Evolutionary conservation across 2,329 filamentous ascomycete species (phyloP), one percentile per base, ranked within the genome.

Genomic region (Microascus cirrosus): DNA sequence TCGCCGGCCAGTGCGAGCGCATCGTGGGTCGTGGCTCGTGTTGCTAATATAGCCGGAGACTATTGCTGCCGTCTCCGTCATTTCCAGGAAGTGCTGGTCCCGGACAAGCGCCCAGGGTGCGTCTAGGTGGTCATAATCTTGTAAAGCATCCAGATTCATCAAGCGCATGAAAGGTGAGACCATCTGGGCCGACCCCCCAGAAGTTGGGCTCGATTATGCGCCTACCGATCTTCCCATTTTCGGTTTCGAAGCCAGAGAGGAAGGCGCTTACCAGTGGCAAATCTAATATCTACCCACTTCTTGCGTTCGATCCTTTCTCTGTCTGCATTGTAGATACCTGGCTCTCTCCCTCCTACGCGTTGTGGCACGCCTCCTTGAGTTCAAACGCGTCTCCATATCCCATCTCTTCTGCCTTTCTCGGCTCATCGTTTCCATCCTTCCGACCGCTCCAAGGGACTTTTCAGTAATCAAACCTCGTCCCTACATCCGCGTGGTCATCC

Each of bases 41-140:
- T 57, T 59, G 54, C 58, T 57, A 61, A 54, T 53, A 60, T 55
- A 59, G 58, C 51, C 32, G 57, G 42, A 62, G 22, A 55, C 58
- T 55, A 57, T 54, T 60, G 32, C 28, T 54, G 58, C 56, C 58
- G 53, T 59, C 58, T 56, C 36, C 42, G 24, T 61, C 56, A 55
- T 58, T 51, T 57, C 60, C 51, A 58, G 59, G 35, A 45, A 56
- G 53, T 51, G 51, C 18, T 5, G n/a, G 54, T 55, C 50, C 54
- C 59, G 36, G 55, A 45, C 28, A 55, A 60, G 59, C 55, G 50
- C 53, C 35, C 48, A 61, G 54, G 61, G 59, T 52, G 58, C 56
- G 54, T 61, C 61, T 22, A 62, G 55, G 56, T 62, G 61, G 42
- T 60, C 11, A 15, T 59, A 60, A 28, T 62, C 59, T 56, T 62